Percentiles rank a stretch among this genome's conserved stretches.
These are phyloP conservation scores for Pyricularia grisea DNA, from an alignment of 2,329 filamentous ascomycete genomes.

Conservation along the genomic window DNA sequence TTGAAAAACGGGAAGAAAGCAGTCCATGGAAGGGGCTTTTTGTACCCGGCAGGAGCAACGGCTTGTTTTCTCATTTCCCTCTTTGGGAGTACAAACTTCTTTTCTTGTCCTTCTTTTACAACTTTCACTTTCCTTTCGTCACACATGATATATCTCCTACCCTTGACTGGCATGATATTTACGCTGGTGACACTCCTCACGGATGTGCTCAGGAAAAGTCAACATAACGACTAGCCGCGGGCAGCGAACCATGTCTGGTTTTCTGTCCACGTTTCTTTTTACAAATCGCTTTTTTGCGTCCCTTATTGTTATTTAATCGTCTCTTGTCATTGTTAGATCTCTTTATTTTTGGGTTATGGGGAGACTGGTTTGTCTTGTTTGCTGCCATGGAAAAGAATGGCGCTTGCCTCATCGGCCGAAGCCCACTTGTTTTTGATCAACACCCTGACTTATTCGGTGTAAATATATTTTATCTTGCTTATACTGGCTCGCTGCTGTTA, in stretches of 20 bases:
- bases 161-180: neutral
- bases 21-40: neutral
- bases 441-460: neutral
- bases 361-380: neutral
- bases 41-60: neutral
- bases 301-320: neutral
- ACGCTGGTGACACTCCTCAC: neutral
- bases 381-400: neutral
- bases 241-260: neutral
- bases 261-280: neutral
- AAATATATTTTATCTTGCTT: neutral
- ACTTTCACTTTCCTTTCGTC: neutral
- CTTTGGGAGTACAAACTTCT: neutral
- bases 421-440: neutral
- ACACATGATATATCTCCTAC: neutral
- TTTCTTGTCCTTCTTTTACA: neutral
- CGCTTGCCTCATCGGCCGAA: neutral
- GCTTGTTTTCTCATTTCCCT: neutral
- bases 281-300: neutral
- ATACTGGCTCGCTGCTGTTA: neutral
- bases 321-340: neutral
- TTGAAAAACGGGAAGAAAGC: neutral
- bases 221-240: neutral
- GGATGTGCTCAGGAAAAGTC: neutral
- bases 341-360: neutral